A percentile compares a stretch with the other conserved stretches of the same genome.
Evolutionary conservation across 2,329 filamentous ascomycete species (phyloP).

Genomic region (Aschersonia sp.): DNA sequence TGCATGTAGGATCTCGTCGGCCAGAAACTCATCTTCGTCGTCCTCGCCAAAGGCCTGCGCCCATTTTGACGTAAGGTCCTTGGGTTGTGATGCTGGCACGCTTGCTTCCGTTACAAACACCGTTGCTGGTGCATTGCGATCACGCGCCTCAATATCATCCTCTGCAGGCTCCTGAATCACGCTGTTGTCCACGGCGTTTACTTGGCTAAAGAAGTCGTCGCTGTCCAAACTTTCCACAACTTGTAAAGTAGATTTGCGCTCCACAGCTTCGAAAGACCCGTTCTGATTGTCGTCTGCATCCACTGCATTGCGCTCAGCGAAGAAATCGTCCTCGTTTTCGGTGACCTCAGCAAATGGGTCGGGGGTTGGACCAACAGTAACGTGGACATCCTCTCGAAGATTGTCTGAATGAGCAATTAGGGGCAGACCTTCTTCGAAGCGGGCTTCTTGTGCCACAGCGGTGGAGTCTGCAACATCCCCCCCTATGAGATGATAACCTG

Average conservation of each 20-base stretch:
- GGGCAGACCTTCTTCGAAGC: slow-evolving; percentile 58
- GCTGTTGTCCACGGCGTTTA: slow-evolving; percentile 17
- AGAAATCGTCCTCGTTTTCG: slow-evolving; percentile 49
- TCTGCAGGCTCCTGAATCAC: slow-evolving; percentile 12
- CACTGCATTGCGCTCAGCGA: slow-evolving; percentile 31
- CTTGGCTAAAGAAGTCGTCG: slow-evolving; percentile 17
- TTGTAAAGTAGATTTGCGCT: slow-evolving; percentile 57
- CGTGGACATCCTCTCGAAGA: slow-evolving; percentile 1
- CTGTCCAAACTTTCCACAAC: slow-evolving; percentile 36
- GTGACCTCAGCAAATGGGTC: slow-evolving; percentile 28
- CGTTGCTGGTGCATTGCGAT: slow-evolving; percentile 2
- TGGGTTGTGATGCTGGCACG: slow-evolving; percentile 19
- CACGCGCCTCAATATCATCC: slow-evolving; percentile 1
- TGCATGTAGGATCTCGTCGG: slow-evolving; percentile 37
- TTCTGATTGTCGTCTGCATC: slow-evolving; percentile 7
- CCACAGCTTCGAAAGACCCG: slow-evolving; percentile 22
- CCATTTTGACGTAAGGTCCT: slow-evolving; percentile 71
- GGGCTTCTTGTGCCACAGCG: slow-evolving; percentile 35
- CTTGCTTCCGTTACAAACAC: slow-evolving; percentile 1
- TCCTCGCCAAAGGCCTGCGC: slow-evolving; percentile 68
- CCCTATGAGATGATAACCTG: slow-evolving; percentile 23
- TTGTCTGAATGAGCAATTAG: slow-evolving; percentile 30
- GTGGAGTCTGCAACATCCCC: slow-evolving; percentile 25
- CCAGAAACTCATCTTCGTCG: slow-evolving; percentile 50
- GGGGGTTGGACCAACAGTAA: slow-evolving; percentile 10